Conservation (phyloP, 164 flowering plant species). For the Vitis riparia region DNA sequence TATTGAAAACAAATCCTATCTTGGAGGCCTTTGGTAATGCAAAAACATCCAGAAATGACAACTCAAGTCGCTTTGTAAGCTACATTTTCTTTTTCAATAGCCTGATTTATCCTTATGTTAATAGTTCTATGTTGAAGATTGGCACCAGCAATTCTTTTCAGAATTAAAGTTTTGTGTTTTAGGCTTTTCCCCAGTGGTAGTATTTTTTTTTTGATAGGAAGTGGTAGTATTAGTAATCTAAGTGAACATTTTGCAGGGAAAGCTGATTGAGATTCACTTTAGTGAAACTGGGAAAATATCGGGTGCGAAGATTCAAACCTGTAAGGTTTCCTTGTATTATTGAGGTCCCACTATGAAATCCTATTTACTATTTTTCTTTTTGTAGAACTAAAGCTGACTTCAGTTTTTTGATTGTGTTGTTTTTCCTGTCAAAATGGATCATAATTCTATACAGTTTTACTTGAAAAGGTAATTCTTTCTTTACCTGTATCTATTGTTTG, state of each 20-base stretch:
- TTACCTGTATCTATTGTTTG: not conserved
- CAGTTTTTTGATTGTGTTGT: slow-evolving; percentile 12
- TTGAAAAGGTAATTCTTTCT: slow-evolving; percentile 80
- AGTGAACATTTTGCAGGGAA: slow-evolving; percentile 60
- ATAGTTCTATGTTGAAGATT: not conserved
- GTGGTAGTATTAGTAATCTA: not conserved
- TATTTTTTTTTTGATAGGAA: not conserved
- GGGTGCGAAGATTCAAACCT: slow-evolving; percentile 96
- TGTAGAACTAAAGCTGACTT: not conserved
- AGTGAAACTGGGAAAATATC: slow-evolving; percentile 94
- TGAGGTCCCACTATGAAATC: not conserved
- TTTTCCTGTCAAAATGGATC: slow-evolving; percentile 18
- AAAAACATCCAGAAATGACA: slow-evolving; percentile 92
- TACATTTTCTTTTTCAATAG: slow-evolving; percentile 11
- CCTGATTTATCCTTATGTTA: not conserved
- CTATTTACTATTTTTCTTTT: not conserved
- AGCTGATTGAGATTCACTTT: slow-evolving; percentile 95
- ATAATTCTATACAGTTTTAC: slow-evolving; percentile 61
- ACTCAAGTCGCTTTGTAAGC: slow-evolving; percentile 99
- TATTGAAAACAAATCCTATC: slow-evolving; percentile 94
- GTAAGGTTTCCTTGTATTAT: slow-evolving; percentile 50
- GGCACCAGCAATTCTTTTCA: not conserved
- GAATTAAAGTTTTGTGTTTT: not conserved
- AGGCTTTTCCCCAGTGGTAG: not conserved
- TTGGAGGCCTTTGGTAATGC: slow-evolving; percentile 99